Base-by-base conservation (phyloP, 2,329 filamentous ascomycete species). In the Cladosporium colombiae region DNA sequence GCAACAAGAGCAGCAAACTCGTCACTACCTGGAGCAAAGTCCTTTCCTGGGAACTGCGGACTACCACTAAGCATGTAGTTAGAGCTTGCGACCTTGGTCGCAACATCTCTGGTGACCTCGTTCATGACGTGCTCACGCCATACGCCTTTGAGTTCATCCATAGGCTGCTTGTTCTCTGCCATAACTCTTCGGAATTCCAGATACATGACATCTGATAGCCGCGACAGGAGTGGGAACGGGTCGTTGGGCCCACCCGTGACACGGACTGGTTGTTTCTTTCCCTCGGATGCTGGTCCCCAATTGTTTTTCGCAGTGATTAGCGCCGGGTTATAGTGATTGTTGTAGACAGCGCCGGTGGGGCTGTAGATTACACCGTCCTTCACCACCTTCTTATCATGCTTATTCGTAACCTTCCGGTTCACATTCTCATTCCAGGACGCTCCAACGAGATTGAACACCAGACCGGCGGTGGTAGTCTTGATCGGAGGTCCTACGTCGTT, bases 131-230 rank as follows among this genome's bases (percentile, higher is more conserved):
- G 3, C 10, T 55, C 29, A 10, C 46, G 31, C 53, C 53, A 56
- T 10, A 66, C 50, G 7, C 56, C 61, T 14, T 62, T 53, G 13
- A 63, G 31, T 18, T 56, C 27, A 16, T 44, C 27, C 37, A 55
- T 62, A 21, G 40, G 62, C 27, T 62, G 58, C 8, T 62, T 53
- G 16, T 44, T 49, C 23, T 66, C 29, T 23, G 37, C 44, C 31
- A 63, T 63, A 16, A 68, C 16, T 40, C 66, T 49, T 27, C 60
- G 65, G 13, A 55, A 68, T 23, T 67, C 55, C n/a, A 70, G 62
- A n/a, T 62, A 70, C 13, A 57, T 52, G 40, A 68, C 55, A 53
- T 70, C 69, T 3, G 66, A 68, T 56, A 55, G 66, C 13, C 58
- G 65, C 14, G 57, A 50, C 16, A 69, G 23, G 2, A 44, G 46